Conservation (phyloP, 2,329 filamentous ascomycete genomes). For the Emydomyces testavorans region DNA sequence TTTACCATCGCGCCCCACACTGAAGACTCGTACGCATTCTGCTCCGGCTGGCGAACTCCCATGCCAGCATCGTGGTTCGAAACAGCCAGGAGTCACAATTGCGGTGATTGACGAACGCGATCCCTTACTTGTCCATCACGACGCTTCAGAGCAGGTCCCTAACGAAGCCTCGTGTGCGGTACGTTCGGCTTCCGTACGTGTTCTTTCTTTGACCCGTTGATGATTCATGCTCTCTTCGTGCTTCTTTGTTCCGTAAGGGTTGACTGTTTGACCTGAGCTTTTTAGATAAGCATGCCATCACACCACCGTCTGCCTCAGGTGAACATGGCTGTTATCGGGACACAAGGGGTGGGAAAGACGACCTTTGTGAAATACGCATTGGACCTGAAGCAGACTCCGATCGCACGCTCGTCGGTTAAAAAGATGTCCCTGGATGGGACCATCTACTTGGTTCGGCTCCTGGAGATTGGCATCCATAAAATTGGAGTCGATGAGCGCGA, state of each 20-base stretch:
- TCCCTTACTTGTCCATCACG: not conserved
- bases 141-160: constrained; percentile 5
- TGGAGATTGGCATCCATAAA: constrained; percentile 45
- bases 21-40: constrained; percentile 28
- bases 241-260: not conserved
- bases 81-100: constrained; percentile 20
- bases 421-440: constrained; percentile 47
- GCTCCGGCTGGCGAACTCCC: constrained; percentile 24
- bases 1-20: constrained; percentile 24
- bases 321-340: constrained; percentile 48
- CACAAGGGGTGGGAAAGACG: constrained; percentile 45
- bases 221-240: not conserved
- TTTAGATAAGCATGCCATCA: constrained; percentile 11
- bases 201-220: not conserved
- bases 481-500: constrained; percentile 41
- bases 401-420: constrained; percentile 36
- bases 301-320: constrained; percentile 39
- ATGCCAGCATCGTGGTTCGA: constrained; percentile 15
- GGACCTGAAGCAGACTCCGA: constrained; percentile 39
- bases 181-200: not conserved
- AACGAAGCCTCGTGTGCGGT: constrained; percentile 1
- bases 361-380: constrained; percentile 49
- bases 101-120: constrained; percentile 14
- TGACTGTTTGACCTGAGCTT: not conserved
- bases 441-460: constrained; percentile 45